Evolutionary conservation across 345 rosid species (phyloP).

Genomic region (Camelina neglecta): DNA sequence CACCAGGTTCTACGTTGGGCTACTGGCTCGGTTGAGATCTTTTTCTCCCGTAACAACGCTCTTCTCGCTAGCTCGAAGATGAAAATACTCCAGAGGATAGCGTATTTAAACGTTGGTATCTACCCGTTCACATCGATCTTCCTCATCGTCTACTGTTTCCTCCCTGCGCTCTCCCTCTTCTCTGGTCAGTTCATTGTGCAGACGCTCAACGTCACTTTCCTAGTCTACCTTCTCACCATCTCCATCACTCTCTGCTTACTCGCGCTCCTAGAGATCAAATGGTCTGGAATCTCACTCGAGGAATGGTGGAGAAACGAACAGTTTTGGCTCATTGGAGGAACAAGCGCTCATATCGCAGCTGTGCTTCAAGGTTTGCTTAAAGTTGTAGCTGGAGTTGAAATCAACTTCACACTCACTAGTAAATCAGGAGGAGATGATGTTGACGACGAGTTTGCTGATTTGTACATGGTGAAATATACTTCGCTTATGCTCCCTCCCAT

Average conservation of each 20-base stretch:
- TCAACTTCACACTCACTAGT: slow-evolving; percentile 86
- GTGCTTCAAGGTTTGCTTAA: slow-evolving; percentile 92
- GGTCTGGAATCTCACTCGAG: slow-evolving; percentile 93
- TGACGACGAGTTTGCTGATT: slow-evolving; percentile 95
- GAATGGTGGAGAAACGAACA: slow-evolving; percentile 99
- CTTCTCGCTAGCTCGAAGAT: slow-evolving; percentile 80
- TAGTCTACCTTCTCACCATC: slow-evolving; percentile 77
- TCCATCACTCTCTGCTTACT: slow-evolving; percentile 77
- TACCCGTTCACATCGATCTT: slow-evolving; percentile 95
- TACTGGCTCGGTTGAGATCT: slow-evolving; percentile 96
- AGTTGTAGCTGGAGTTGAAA: slow-evolving; percentile 92
- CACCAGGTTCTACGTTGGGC: slow-evolving; percentile 99
- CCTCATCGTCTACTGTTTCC: slow-evolving; percentile 97
- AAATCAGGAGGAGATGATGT: slow-evolving; percentile 89
- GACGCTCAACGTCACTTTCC: slow-evolving; percentile 82
- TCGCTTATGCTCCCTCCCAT: slow-evolving; percentile 93
- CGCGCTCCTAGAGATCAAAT: slow-evolving; percentile 90
- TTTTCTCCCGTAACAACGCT: slow-evolving; percentile 97
- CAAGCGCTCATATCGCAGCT: slow-evolving; percentile 96
- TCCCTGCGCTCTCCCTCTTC: slow-evolving; percentile 93
- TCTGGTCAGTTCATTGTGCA: slow-evolving; percentile 96
- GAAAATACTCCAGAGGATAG: slow-evolving; percentile 90
- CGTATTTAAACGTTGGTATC: slow-evolving; percentile 93
- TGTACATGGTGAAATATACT: slow-evolving; percentile 83
- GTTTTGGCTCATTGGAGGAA: slow-evolving; percentile 98